These are phyloP conservation scores for Stipa capillata DNA, from an alignment of 176 grass and related monocot genomes.

Conservation along the genomic window DNA sequence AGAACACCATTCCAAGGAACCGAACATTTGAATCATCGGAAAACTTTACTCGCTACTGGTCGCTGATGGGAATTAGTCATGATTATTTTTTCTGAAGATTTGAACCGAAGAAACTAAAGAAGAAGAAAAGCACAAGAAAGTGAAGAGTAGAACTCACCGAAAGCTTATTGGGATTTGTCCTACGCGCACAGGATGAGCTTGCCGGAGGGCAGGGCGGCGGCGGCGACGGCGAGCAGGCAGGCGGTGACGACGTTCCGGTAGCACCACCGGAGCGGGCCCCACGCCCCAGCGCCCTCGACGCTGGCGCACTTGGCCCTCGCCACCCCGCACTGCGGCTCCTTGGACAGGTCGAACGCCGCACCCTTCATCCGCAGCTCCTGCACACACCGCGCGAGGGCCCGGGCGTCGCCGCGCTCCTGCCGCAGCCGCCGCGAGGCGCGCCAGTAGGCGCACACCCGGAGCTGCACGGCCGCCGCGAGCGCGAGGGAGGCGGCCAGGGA, in stretches of 20 bases:
- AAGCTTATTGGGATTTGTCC: not conserved
- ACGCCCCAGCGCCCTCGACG: conserved; percentile 50
- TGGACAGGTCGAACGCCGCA: conserved; percentile 69
- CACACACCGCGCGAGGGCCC: conserved; percentile 54
- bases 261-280: conserved; percentile 65
- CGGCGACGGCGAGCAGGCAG: conserved; percentile 53
- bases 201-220: conserved; percentile 35
- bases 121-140: no score
- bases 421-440: conserved; percentile 38
- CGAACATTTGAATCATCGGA: not conserved
- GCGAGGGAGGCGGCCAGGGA: conserved; percentile 64
- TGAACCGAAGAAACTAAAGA: no score
- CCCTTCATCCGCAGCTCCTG: conserved; percentile 84
- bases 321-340: conserved; percentile 63
- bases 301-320: conserved; percentile 73
- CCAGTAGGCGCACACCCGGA: conserved; percentile 63
- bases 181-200: conserved; percentile 68
- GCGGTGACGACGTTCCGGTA: conserved; percentile 55
- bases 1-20: not conserved
- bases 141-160: not conserved
- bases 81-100: not conserved
- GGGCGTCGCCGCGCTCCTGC: conserved; percentile 51
- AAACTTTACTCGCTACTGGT: no score
- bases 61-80: not conserved
- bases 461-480: conserved; percentile 59